Conservation (phyloP, 192 early-diverging fungal genomes). For the Coemansia sp. region DNA sequence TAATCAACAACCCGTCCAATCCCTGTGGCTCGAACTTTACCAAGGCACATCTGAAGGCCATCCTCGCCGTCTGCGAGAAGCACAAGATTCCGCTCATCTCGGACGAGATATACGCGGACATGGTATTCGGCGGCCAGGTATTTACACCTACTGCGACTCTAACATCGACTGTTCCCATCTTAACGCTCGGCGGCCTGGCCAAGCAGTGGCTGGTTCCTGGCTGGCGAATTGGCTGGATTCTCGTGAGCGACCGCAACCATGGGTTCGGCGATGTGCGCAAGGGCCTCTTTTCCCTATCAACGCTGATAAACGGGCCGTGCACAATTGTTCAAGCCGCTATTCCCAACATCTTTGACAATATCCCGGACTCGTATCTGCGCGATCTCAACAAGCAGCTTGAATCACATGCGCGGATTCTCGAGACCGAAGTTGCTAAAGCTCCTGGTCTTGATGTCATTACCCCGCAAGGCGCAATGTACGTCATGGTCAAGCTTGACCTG, state of each 20-base stretch:
- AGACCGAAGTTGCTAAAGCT: conserved; percentile 61
- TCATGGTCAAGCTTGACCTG: conserved; percentile 80
- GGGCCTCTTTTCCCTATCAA: conserved; percentile 70
- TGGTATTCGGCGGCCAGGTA: conserved; percentile 67
- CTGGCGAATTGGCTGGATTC: conserved; percentile 89
- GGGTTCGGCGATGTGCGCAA: conserved; percentile 60
- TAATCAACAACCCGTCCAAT: conserved; percentile 92
- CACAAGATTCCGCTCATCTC: conserved; percentile 81
- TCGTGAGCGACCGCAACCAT: conserved; percentile 68
- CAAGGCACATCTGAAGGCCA: conserved; percentile 67
- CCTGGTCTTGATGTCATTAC: conserved; percentile 74
- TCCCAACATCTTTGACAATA: conserved; percentile 73
- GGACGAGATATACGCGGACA: conserved; percentile 91
- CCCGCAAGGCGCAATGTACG: conserved; percentile 92
- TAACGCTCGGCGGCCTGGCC: conserved; percentile 81
- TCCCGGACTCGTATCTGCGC: conserved; percentile 66
- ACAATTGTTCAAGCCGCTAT: conserved; percentile 76
- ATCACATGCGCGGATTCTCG: conserved; percentile 66
- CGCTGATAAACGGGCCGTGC: conserved; percentile 79
- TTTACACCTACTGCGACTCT: conserved; percentile 72
- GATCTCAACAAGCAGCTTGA: conserved; percentile 71
- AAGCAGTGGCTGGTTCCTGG: conserved; percentile 92
- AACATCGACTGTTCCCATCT: conserved; percentile 78
- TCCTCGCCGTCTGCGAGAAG: conserved; percentile 70
- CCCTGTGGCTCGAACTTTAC: conserved; percentile 89